These are phyloP conservation scores for Phytopythium mirpurense DNA, from an alignment of 352 stramenopile species.

Conservation along the genomic window DNA sequence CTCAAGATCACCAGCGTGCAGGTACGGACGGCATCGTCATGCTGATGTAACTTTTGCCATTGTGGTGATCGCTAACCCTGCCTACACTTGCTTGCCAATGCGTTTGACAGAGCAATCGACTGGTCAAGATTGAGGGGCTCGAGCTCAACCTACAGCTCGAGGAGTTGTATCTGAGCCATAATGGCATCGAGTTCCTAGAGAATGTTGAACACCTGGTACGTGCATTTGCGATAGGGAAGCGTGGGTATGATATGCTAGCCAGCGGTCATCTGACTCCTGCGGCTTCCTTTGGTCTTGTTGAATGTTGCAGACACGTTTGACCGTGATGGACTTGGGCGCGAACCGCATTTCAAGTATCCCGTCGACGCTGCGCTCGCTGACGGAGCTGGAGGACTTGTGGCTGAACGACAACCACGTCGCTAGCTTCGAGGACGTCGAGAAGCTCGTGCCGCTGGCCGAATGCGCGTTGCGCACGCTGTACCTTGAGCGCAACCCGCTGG, in stretches of 20 bases:
- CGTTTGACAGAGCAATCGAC: slow-evolving; percentile 90
- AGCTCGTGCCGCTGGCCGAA: slow-evolving; percentile 60
- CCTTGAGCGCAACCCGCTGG: slow-evolving; percentile 94
- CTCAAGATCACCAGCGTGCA: slow-evolving; percentile 85
- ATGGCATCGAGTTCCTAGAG: slow-evolving; percentile 91
- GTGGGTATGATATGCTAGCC: too few relatives aligned
- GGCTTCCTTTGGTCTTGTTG: not conserved
- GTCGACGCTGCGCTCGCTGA: slow-evolving; percentile 27
- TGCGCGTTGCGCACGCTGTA: slow-evolving; percentile 90
- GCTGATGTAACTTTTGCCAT: too few relatives aligned
- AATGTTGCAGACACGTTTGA: slow-evolving; percentile 40
- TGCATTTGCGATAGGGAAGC: not conserved
- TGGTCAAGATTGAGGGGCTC: slow-evolving; percentile 92
- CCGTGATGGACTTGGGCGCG: slow-evolving; percentile 68
- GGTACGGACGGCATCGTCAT: slow-evolving; percentile 15
- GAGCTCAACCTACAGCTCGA: slow-evolving; percentile 82
- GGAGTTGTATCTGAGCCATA: slow-evolving; percentile 98
- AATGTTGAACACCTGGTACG: slow-evolving; percentile 71
- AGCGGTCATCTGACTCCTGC: too few relatives aligned
- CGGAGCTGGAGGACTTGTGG: slow-evolving; percentile 69
- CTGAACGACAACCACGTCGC: slow-evolving; percentile 68
- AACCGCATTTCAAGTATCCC: slow-evolving; percentile 80
- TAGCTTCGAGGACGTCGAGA: slow-evolving; percentile 56
- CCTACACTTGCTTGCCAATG: too few relatives aligned
- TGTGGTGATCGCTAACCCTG: not conserved